Conservation (phyloP, 2,329 filamentous ascomycete genomes). For the Rhinocladiella similis region DNA sequence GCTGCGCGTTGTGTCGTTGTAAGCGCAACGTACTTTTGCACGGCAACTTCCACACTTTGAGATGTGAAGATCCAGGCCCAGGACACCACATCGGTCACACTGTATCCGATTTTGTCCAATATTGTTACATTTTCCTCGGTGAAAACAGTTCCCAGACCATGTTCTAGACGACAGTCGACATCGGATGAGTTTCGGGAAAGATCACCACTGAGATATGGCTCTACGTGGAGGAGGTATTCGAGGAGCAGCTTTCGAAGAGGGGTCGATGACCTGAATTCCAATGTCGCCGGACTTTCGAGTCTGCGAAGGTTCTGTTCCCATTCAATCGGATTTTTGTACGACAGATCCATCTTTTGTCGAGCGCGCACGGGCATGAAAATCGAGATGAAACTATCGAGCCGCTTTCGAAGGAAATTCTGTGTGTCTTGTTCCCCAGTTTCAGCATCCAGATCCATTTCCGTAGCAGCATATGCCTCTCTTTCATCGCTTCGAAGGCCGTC, state of each 20-base stretch:
- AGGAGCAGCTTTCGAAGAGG: constrained; percentile 37
- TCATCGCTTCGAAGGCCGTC: not conserved
- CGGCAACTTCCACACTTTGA: constrained; percentile 36
- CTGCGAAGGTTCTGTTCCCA: constrained; percentile 9
- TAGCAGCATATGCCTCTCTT: constrained; percentile 1
- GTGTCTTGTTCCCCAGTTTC: not conserved
- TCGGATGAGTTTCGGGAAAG: not conserved
- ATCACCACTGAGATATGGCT: constrained; percentile 30
- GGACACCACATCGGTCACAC: constrained; percentile 40
- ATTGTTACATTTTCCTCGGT: constrained; percentile 31
- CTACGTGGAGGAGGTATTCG: constrained; percentile 39
- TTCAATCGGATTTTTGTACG: constrained; percentile 11
- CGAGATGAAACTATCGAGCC: constrained; percentile 8
- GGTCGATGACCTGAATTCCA: constrained; percentile 28
- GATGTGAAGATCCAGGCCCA: constrained; percentile 51
- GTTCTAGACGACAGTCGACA: constrained; percentile 25
- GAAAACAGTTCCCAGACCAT: constrained; percentile 37
- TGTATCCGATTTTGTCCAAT: constrained; percentile 36
- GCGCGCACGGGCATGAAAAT: constrained; percentile 17
- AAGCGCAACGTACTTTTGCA: constrained; percentile 37
- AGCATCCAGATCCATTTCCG: not conserved
- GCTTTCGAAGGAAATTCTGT: not conserved
- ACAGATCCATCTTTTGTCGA: constrained; percentile 17
- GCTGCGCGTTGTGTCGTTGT: constrained; percentile 29
- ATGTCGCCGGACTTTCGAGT: constrained; percentile 12